These are phyloP conservation scores for Loxodes magnus DNA, from an alignment of 73 alveolate species.

Conservation along the genomic window DNA sequence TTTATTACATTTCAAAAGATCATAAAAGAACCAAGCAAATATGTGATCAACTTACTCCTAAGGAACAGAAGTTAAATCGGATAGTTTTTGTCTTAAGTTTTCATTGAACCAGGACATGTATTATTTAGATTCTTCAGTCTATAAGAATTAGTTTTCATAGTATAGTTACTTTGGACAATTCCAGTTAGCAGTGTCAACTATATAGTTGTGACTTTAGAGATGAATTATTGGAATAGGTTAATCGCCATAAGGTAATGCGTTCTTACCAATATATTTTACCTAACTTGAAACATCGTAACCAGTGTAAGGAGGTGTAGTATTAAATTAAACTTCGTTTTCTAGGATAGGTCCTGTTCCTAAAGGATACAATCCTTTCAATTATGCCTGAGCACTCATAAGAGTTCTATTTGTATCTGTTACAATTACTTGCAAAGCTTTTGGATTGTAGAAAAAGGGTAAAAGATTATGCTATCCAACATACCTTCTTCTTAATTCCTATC, in stretches of 20 bases:
- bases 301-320: neutral
- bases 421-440: neutral
- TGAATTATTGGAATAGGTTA: conserved; percentile 2
- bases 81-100: too few relatives aligned
- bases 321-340: neutral
- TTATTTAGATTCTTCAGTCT: too few relatives aligned
- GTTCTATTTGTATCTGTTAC: conserved; percentile 1
- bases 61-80: too few relatives aligned
- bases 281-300: neutral
- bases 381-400: neutral
- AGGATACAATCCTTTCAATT: conserved; percentile 11
- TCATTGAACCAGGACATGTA: too few relatives aligned
- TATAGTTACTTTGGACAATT: too few relatives aligned
- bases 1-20: too few relatives aligned
- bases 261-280: neutral
- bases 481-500: neutral
- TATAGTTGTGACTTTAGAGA: too few relatives aligned
- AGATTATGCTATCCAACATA: neutral
- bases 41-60: too few relatives aligned
- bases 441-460: neutral
- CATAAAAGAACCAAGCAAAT: too few relatives aligned
- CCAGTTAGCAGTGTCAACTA: too few relatives aligned
- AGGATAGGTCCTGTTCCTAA: neutral
- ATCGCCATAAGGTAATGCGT: neutral
- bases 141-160: too few relatives aligned